These are phyloP conservation scores for Aspergillus ochraceoroseus DNA, from an alignment of 2,329 filamentous ascomycete genomes.

Conservation along the genomic window DNA sequence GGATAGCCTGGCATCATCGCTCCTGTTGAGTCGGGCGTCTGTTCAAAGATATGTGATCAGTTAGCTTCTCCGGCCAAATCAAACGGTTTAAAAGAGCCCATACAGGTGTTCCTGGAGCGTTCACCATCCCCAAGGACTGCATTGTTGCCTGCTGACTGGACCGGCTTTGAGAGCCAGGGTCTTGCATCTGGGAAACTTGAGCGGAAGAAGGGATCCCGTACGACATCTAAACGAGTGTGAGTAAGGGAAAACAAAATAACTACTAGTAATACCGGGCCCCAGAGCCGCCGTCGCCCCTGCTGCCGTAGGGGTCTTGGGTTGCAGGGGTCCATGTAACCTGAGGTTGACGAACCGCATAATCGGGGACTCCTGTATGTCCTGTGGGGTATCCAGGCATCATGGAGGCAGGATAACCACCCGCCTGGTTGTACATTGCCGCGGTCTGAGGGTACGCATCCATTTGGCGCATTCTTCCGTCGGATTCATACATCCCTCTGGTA, in stretches of 20 bases:
- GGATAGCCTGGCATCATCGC: conserved; percentile 37
- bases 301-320: conserved; percentile 13
- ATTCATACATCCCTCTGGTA: conserved; percentile 34
- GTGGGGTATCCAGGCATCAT: conserved; percentile 35
- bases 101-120: conserved; percentile 39
- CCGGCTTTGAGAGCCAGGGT: conserved; percentile 32
- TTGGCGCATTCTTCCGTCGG: conserved; percentile 36
- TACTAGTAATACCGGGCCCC: conserved; percentile 7
- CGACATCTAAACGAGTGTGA: conserved; percentile 30
- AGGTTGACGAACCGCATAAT: conserved; percentile 35
- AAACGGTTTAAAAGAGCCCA: conserved; percentile 27
- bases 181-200: conserved; percentile 35
- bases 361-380: conserved; percentile 34
- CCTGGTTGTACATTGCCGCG: conserved; percentile 32
- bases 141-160: conserved; percentile 36
- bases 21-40: conserved; percentile 37
- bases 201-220: conserved; percentile 33
- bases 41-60: conserved; percentile 22
- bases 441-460: conserved; percentile 37
- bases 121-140: conserved; percentile 37
- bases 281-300: conserved; percentile 8
- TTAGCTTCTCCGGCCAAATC: conserved; percentile 24
- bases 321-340: conserved; percentile 1
- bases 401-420: conserved; percentile 32
- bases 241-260: conserved; percentile 16